Evolutionary conservation across 768 basidiomycete species (phyloP), one percentile per base, ranked within the genome.

Genomic region (Mycena maculata): DNA sequence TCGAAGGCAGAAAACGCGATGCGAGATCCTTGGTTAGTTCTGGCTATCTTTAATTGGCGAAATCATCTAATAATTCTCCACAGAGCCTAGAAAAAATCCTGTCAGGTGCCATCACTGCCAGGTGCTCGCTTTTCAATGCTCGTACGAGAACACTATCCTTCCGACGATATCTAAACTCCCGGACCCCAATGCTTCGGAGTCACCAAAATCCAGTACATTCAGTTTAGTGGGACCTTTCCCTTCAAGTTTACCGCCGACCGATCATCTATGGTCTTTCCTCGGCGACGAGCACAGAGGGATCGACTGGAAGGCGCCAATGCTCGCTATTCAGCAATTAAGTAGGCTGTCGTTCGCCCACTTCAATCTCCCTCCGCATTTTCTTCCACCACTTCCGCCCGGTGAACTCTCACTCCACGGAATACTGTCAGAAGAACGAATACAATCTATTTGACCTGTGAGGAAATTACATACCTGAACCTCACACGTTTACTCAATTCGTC

Each of bases 21-120:
- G 82, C 68, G 82, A 83, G 72, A 75, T 83, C 71, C 77, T 83
- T 25, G 82, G 82, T 66, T 65, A 76, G 47, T 60, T 36, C 18
- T 36, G n/a, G 36, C 22, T 27, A 33, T 6, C 22, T 7, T 55
- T 23, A 1, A 9, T 42, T 8, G 22, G 22, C 18, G 16, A 9
- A 38, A 41, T 3, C 18, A 18, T 45, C n/a, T 31, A 16, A n/a
- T 39, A 56, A 28, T 30, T 27, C 31, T 18, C 20, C 6, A 27
- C 59, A 70, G 69, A 70, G 52, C 64, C 60, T 7, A 66, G 53
- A 54, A 79, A 74, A 45, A 69, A 39, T 20, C 60, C 64, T 28
- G 69, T 78, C 12, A 78, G 82, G 25, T 83, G 82, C 48, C 82
- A 83, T 58, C 77, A 83, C 4, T 83, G 82, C 60, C 77, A 83